Evolutionary conservation across 345 rosid genomes (phyloP), one percentile per base, ranked within the genome.

Genomic region (Murraya paniculata): DNA sequence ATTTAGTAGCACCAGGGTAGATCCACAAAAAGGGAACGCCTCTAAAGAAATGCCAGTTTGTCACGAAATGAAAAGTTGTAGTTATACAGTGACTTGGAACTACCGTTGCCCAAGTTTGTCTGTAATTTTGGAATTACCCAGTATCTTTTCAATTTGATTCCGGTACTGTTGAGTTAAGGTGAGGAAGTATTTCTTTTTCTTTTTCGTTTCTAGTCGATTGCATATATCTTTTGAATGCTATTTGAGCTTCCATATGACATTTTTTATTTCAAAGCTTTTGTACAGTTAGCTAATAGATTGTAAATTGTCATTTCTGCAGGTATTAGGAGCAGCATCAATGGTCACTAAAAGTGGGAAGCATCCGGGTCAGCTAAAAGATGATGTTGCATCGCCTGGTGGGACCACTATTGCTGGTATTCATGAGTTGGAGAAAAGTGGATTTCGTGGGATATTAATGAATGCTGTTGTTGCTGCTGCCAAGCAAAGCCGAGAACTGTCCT

Each of bases 241-340:
- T 24, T 31, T 48, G 11, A 55, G 70, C 35, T 24, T 48, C 30
- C 22, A 24, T 59, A 2, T 19, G 27, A 39, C 27, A 19, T 2
- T 31, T 24, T 3, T 48, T 64, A 45, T 22, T 30, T 39, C 57
- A 27, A 60, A 38, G 7, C 11, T 73, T 36, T 25, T 39, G 57
- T 55, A 25, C 16, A 16, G 41, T 3, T 2, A 11, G 10, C 50
- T 45, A 45, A 11, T 45, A 45, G 13, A 11, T 45, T 13, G 16
- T 45, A 22, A 45, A 30, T 16, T 68, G 31, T 71, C 36, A 50
- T 11, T 81, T 78, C 59, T 74, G 75, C 87, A 94, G 98, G 98
- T 94, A 36, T 84, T 96, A 53, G 99, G 98, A 80, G 99, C 98
- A 75, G 97, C 98, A 79, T 74, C 94, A 27, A 91, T 94, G 97